Evolutionary conservation across 306 rosid species (phyloP), one percentile per base, ranked within the genome.

Genomic region (Dalbergia oliveri): DNA sequence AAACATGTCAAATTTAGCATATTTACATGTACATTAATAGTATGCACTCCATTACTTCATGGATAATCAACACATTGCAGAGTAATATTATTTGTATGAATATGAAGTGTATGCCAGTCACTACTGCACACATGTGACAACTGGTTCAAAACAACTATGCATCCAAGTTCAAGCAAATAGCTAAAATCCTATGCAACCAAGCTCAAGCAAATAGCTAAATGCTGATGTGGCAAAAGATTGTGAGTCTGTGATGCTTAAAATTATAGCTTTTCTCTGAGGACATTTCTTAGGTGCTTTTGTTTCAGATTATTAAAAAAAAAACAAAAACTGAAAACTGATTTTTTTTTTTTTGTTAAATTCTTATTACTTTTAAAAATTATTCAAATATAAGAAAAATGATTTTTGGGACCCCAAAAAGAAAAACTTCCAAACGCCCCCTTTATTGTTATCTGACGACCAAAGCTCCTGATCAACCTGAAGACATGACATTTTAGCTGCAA

Each of bases 151-250:
- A 58, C 44, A n/a, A 72, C 47, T 50, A 68, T 43, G 53, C 34
- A 61, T 23, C 60, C 18, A 69, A 41, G 39, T 43, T 75, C 63
- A 68, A 61, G 63, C 75, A 68, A 76, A 53, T n/a, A 19, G 35
- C 14, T 64, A 72, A 59, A 64, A 26, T 26, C 7, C 77, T 47
- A 67, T 41, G 66, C 33, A 60, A 35, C 51, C 16, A 68, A 51
- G 26, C 33, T 61, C 62, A 68, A 60, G 62, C 74, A 67, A 75
- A 53, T n/a, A 34, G 35, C 14, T 64, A 72, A 59, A 64, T 39
- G 66, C 73, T 41, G 72, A 53, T 61, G 37, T 60, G 8, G 23
- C 12, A 51, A 43, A 44, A 5, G 47, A 31, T 37, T 37, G 41
- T 37, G 41, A 37, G 7, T 37, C 0, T 56, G 39, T 3, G 49